Evolutionary conservation across 2,329 filamentous ascomycete genomes (phyloP), one percentile per base, ranked within the genome.

Genomic region (Penicillium brevicompactum): DNA sequence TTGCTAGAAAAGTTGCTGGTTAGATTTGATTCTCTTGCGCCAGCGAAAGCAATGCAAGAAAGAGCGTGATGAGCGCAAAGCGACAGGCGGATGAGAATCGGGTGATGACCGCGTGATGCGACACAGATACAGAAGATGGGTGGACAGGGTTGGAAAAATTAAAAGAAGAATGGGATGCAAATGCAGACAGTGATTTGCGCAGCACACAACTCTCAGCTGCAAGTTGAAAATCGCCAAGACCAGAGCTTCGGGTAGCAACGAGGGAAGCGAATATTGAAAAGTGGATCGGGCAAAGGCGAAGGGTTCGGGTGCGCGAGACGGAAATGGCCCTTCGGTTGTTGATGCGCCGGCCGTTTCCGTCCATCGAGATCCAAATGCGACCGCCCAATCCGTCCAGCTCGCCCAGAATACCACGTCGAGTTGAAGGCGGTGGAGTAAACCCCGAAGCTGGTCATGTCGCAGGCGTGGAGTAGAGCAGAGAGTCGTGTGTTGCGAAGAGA

Each of bases 261-360:
- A 43, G 52, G 46, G 41, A 38, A 37, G 40, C 37, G 40, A 34
- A 10, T 9, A 47, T 53, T 18, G 16, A 41, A 40, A 14, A 24
- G 44, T 44, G 38, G 41, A 48, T 37, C 31, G 24, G 45, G 24
- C 49, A 38, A 41, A 50, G 46, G 43, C 46, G 48, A 51, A 38
- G 38, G 44, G 44, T 6, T 7, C 32, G 27, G 34, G n/a, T 53
- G 53, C 45, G 58, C 51, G 22, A 51, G 49, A 41, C 42, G 42
- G 50, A 54, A 46, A 51, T 54, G 30, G 52, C 27, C 47, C 45
- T 37, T 44, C 14, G 52, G 41, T 30, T 53, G 42, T 31, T 46
- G 32, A 47, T 58, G 55, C 55, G 58, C 56, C 51, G 58, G 55
- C 59, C 63, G 61, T 61, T 65, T 66, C 58, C 64, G 63, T 63